Conservation (phyloP, 2,329 filamentous ascomycete genomes). For the Aspergillus pseudotamarii region DNA sequence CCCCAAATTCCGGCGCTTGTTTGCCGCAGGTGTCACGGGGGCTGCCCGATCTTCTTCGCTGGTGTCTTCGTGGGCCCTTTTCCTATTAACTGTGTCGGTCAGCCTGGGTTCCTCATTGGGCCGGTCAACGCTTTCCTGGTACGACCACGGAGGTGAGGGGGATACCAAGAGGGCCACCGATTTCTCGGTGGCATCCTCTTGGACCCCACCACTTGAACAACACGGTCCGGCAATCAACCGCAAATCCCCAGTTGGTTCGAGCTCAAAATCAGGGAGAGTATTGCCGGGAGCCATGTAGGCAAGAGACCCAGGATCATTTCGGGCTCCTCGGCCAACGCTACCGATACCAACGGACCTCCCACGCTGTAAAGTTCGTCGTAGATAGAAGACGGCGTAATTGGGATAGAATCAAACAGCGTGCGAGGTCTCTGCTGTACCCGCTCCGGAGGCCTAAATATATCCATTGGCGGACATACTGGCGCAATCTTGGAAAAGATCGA, state of each 20-base stretch:
- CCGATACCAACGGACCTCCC: conserved; percentile 16
- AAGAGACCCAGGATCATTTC: conserved; percentile 12
- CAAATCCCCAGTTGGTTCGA: conserved; percentile 1
- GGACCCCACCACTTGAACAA: conserved; percentile 15
- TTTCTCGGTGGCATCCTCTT: not conserved
- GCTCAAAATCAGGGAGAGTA: conserved; percentile 20
- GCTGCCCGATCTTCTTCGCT: conserved; percentile 11
- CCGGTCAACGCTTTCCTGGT: not conserved
- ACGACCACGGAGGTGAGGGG: not conserved
- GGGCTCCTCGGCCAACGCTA: conserved; percentile 18
- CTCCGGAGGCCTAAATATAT: not conserved
- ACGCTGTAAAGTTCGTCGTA: conserved; percentile 11
- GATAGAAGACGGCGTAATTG: conserved; percentile 9
- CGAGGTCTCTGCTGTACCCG: conserved; percentile 12
- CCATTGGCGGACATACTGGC: not conserved
- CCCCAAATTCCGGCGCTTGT: conserved; percentile 28
- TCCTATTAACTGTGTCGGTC: conserved; percentile 21
- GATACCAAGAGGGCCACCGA: not conserved
- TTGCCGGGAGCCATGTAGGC: conserved; percentile 6
- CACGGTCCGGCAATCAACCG: conserved; percentile 10
- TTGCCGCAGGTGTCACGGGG: conserved; percentile 20
- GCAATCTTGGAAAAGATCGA: conserved; percentile 9
- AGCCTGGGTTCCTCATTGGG: not conserved
- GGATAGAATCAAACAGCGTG: conserved; percentile 12
- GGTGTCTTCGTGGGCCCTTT: conserved; percentile 19